Base-by-base conservation (phyloP, 2,329 filamentous ascomycete genomes). In the Pseudocercospora musae region DNA sequence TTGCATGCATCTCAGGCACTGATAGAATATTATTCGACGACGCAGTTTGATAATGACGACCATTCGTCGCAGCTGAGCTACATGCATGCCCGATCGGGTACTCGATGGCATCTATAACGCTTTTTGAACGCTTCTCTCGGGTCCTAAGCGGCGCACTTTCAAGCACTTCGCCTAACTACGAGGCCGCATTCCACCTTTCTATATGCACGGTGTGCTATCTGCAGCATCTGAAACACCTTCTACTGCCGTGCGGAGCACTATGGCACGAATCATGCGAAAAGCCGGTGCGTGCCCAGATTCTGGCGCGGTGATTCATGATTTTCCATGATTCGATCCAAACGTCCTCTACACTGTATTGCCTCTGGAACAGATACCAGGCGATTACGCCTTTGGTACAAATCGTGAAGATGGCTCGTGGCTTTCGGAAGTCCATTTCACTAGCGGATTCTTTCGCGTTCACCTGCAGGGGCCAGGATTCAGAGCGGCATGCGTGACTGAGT, bases 151-250 rank as follows among this genome's bases (percentile, higher is more conserved):
- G 23, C 46, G 46, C 46, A 49, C 15, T 46, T 3, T 8, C 42
- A 21, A 15, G 20, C 42, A 18, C 42, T 46, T 18, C 42, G 21
- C 13, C 46, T 20, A 50, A 21, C 5, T 50, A 33, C 31, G 31
- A 33, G 11, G 46, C 11, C 42, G 20, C 46, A 50, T 50, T 50
- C 46, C 46, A 50, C 23, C 21, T 52, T 52, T 25, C 25, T 11
- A 25, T n/a, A 23, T 52, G 48, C 48, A 52, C 48, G 25, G 48
- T 50, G 46, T 50, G 46, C 18, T 50, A 50, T 13, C 25, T 25
- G 48, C 48, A 52, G 33, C 40, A 50, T 61, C 44, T 61, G 59
- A 61, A 61, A 57, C 59, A 57, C 23, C 33, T 37, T 44, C 59
- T 48, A 31, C 42, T 57, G 53, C 44, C 40, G 25, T 46, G 44